Conservation (phyloP, 345 rosid genomes). For the Populus ilicifolia region DNA sequence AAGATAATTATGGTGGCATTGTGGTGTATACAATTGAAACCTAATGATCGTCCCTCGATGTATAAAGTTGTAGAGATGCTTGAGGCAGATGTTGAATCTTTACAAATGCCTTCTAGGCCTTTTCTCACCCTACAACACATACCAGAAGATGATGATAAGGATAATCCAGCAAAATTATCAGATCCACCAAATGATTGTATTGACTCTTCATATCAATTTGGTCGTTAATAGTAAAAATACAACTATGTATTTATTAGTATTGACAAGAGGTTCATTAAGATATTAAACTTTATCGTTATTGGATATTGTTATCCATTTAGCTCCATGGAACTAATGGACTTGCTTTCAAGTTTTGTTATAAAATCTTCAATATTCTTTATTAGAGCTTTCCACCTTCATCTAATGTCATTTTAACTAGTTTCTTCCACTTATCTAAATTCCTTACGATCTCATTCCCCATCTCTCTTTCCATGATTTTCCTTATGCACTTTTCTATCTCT, state of each 20-base stretch:
- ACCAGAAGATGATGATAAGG: no score
- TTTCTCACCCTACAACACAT: neutral
- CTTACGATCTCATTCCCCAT: slow-evolving; percentile 31
- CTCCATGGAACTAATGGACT: neutral
- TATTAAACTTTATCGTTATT: no score
- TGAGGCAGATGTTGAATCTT: neutral
- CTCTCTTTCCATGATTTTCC: slow-evolving; percentile 47
- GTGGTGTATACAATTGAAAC: neutral
- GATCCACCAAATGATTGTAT: neutral
- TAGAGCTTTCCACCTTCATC: slow-evolving; percentile 49
- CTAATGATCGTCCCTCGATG: neutral
- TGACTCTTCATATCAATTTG: neutral
- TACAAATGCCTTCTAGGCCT: neutral
- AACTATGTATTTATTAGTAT: no score
- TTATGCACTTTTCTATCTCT: slow-evolving; percentile 42
- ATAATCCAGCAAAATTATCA: no score
- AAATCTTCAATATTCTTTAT: slow-evolving; percentile 38
- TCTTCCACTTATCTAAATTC: slow-evolving; percentile 43
- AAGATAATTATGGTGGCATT: neutral
- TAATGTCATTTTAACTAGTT: slow-evolving; percentile 43
- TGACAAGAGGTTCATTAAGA: no score
- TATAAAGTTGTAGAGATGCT: neutral
- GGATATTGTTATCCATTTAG: no score
- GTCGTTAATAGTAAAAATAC: no score
- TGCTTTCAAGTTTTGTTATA: slow-evolving; percentile 18